These are phyloP conservation scores for Pseudisothecium myosuroides DNA, from an alignment of 225 moss, liverwort and hornwort species.

Conservation along the genomic window DNA sequence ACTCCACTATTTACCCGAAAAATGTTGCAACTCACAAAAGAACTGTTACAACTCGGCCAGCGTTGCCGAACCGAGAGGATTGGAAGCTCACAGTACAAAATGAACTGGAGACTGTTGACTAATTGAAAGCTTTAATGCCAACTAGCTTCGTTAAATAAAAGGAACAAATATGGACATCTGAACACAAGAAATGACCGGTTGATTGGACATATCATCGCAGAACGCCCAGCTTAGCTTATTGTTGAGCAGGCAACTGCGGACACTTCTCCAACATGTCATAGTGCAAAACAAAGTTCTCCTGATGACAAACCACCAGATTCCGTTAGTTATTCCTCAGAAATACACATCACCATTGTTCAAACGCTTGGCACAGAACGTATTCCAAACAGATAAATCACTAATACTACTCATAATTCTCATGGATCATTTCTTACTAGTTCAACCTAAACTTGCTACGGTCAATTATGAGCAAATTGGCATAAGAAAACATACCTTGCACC, in stretches of 20 bases:
- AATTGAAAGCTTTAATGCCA: conserved; percentile 25
- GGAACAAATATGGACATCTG: conserved; percentile 23
- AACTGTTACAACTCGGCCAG: conserved; percentile 35
- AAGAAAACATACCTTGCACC: conserved; percentile 55
- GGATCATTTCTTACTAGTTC: neutral
- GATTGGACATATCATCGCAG: neutral
- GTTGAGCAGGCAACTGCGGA: conserved; percentile 31
- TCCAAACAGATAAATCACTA: neutral
- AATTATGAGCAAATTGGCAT: neutral
- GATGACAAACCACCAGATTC: neutral
- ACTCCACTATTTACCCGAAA: conserved; percentile 23
- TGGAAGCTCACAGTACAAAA: conserved; percentile 19
- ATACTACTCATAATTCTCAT: neutral
- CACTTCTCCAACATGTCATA: conserved; percentile 31
- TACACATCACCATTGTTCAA: neutral
- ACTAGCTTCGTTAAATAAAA: conserved; percentile 25
- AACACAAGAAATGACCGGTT: conserved; percentile 1
- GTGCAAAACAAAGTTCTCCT: conserved; percentile 42
- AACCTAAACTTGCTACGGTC: neutral
- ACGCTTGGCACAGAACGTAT: neutral
- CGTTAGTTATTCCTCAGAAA: neutral
- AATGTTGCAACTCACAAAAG: conserved; percentile 15
- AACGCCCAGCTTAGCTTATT: conserved; percentile 11
- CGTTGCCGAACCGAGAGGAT: conserved; percentile 21
- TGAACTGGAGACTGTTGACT: conserved; percentile 19